A percentile compares a stretch with the other conserved stretches of the same genome.
Conservation (phyloP, 805 yeast genomes). For the Cephaloascus albidus region DNA sequence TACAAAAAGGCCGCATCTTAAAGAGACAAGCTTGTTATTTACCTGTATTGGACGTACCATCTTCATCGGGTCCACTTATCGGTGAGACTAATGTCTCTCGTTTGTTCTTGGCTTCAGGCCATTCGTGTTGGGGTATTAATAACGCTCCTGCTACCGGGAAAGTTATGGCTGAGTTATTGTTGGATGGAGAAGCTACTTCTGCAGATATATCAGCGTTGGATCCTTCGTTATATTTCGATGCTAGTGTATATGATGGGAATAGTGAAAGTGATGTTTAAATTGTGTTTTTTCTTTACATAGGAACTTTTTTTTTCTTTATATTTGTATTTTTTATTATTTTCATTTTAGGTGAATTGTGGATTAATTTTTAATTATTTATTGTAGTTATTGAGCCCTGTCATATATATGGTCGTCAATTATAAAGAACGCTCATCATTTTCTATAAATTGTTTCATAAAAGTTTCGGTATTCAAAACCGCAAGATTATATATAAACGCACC, state of each 20-base stretch:
- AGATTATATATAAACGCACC: too few relatives aligned
- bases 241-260: conserved; percentile 24
- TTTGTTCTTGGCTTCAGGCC: conserved; percentile 81
- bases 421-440: too few relatives aligned
- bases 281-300: too few relatives aligned
- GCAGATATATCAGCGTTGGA: conserved; percentile 79
- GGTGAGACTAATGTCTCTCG: conserved; percentile 87
- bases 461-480: too few relatives aligned
- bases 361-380: too few relatives aligned
- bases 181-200: conserved; percentile 73
- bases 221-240: conserved; percentile 83
- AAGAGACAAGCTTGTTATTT: conserved; percentile 91
- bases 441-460: too few relatives aligned
- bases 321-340: too few relatives aligned
- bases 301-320: too few relatives aligned
- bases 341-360: too few relatives aligned
- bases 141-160: conserved; percentile 98
- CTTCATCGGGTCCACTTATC: conserved; percentile 85
- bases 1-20: conserved; percentile 65
- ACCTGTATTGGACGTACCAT: conserved; percentile 90
- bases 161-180: conserved; percentile 73
- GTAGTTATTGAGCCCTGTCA: too few relatives aligned
- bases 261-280: not conserved
- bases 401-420: too few relatives aligned
- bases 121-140: conserved; percentile 98